Base-by-base conservation (phyloP, 805 yeast species). In the Clavispora fructus region DNA sequence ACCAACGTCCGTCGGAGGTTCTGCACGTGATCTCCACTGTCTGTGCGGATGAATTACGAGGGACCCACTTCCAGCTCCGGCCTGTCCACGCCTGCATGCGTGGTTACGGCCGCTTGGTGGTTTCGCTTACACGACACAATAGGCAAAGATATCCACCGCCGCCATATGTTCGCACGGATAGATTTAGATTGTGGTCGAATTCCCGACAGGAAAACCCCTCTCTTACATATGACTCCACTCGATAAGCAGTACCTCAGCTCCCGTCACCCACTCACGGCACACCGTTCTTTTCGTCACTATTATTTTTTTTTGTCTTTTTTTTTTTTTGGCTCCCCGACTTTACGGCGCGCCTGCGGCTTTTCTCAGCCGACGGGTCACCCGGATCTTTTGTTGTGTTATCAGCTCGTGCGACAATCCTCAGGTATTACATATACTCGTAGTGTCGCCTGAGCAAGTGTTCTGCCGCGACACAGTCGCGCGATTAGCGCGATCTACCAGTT, bases 301-400 rank as follows among this genome's bases (percentile, higher is more conserved):
- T 30, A 10, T 37, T 28, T 8, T 25, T 10, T 11, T 30, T 28
- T 29, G n/a, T 11, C 16, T 30, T 16, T 37, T 28, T 8, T 25
- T 10, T 11, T 30, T 28, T 29, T 28, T 45, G 38, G 31, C 32
- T 33, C 29, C 27, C 41, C 40, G 26, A 43, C 37, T 5, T 37
- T 19, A 19, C 42, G 44, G 8, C 41, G 9, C 13, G 43, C 25
- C 41, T 23, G 47, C 29, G 37, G 39, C 27, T 29, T 29, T 29
- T 29, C 31, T 27, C 29, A 19, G 2, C 29, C 9, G 4, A 27
- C 29, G 29, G 29, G 29, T 27, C 11, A 10, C 29, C 11, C 29
- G 29, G 29, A 27, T 27, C 11, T 27, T 10, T 27, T 39, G 7
- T 25, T 13, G 23, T 40, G 31, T 12, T 29, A 29, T 29, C 31